Base-by-base conservation (phyloP, 805 yeast species). In the Geotrichum ghanense region DNA sequence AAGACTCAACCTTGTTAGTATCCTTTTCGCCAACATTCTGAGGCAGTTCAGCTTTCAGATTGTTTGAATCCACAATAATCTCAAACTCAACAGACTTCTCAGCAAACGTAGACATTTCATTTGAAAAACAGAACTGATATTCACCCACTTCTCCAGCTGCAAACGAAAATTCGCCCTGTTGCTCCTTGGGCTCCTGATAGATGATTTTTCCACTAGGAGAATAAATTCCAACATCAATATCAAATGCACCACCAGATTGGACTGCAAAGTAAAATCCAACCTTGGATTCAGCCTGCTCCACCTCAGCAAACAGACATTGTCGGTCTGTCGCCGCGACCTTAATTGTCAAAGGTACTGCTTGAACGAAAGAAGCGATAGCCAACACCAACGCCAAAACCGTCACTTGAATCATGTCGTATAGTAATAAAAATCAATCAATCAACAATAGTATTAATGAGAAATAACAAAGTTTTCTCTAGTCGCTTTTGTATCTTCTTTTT, bases 71-170 rank as follows among this genome's bases (percentile, higher is more conserved):
- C 9, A 39, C 42, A 12, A 39, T 74, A 58, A 88, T 75, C 60
- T 88, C 95, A 56, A 88, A 81, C 65, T 85, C 95, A 54, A 88
- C 80, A 46, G 81, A 78, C 67, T 86, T 87, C 60, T 83, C 89
- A 46, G 88, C 81, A 61, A 78, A 78, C 3, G 89, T 81, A 3
- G 86, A 77, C 84, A 83, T 82, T 51, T 78, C 83, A 64, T 85
- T 83, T 56, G 78, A 67, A 69, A 88, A 86, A 67, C 96, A 88
- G 63, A 88, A 81, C 63, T 81, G 83, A 69, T 86, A 88, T 63
- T 88, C 95, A 40, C 96, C 96, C 17, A 64, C 61, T 45, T 62
- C 59, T 39, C 74, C 76, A 20, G 85, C 94, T 19, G 67, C 70
- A 61, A 88, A 79, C 4, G 77, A 69, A 69, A 81, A 81, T 58